Evolutionary conservation across 2,329 filamentous ascomycete genomes (phyloP), one percentile per base, ranked within the genome.

Genomic region (Fusarium virguliforme): DNA sequence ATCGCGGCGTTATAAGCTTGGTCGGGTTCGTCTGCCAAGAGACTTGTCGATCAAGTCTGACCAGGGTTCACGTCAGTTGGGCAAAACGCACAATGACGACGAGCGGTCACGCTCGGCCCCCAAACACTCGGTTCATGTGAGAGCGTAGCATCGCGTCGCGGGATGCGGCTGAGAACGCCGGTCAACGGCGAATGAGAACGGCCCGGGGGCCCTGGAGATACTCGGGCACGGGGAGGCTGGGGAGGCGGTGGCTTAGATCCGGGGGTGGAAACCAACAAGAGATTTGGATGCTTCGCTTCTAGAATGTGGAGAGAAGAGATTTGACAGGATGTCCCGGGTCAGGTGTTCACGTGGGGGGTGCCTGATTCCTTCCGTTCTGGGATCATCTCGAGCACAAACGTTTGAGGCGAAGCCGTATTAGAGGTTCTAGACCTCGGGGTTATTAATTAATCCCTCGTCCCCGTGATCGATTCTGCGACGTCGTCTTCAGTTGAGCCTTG

Each of bases 221-320:
- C 51, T 55, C 71, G 62, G 73, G 34, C 18, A 60, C 70, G 57
- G 59, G 48, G 53, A 61, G 40, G 46, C 43, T 43, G 24, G 62
- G 51, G 56, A 65, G 68, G 62, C 34, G 71, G 73, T 75, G 74
- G 74, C 74, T 75, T 67, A 66, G 72, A 64, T 74, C 72, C 60
- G 63, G 72, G 58, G 26, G 26, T 30, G 62, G 41, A 18, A 46
- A 53, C 18, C 30, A 32, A 60, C 10, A 53, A 28, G 22, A 30
- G 8, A 30, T 30, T 50, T 1, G 24, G n/a, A 28, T 50, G 43
- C 26, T 53, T 35, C 12, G 63, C 46, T 65, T 65, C 58, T 58
- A 55, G 62, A 65, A 65, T 50, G 56, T 50, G 56, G 56, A 37
- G 56, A 50, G 56, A 59, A 35, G 35, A 43, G 38, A 34, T 26